Conservation (phyloP, 1,139 yeast species). For the Yamadazyma dendronema region DNA sequence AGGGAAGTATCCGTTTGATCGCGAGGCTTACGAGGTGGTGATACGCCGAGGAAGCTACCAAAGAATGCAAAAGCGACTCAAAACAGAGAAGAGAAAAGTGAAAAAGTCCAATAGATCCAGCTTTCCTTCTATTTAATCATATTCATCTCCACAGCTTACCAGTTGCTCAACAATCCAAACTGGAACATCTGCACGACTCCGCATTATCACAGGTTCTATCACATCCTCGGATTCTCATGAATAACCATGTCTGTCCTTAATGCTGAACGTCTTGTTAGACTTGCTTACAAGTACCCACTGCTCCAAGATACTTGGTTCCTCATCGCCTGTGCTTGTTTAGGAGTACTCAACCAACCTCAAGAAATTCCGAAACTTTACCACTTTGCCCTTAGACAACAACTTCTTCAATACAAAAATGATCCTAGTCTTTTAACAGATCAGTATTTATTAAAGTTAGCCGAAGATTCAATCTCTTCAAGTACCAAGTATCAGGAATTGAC, state of each 20-base stretch:
- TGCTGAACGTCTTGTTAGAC: constrained; percentile 57
- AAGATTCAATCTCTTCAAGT: constrained; percentile 41
- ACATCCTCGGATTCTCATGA: not conserved
- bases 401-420: constrained; percentile 31
- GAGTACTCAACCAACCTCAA: constrained; percentile 78
- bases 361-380: constrained; percentile 77
- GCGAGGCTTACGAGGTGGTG: not conserved
- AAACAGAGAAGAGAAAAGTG: not conserved
- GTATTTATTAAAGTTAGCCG: constrained; percentile 33
- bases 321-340: constrained; percentile 79
- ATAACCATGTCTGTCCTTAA: constrained; percentile 29
- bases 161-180: too few species aligned
- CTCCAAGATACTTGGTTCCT: constrained; percentile 59
- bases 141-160: too few species aligned
- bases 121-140: too few species aligned
- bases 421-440: constrained; percentile 29
- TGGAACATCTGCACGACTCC: not conserved
- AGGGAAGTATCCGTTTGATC: not conserved
- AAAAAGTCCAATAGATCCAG: too few species aligned
- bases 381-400: constrained; percentile 61
- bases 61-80: not conserved
- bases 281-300: constrained; percentile 52
- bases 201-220: too few species aligned
- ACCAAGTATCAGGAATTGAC: constrained; percentile 38
- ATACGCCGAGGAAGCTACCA: not conserved